phyloP scores from a whole-genome alignment of 495 filamentous ascomycete species.

The Jackrogersella minutella region DNA sequence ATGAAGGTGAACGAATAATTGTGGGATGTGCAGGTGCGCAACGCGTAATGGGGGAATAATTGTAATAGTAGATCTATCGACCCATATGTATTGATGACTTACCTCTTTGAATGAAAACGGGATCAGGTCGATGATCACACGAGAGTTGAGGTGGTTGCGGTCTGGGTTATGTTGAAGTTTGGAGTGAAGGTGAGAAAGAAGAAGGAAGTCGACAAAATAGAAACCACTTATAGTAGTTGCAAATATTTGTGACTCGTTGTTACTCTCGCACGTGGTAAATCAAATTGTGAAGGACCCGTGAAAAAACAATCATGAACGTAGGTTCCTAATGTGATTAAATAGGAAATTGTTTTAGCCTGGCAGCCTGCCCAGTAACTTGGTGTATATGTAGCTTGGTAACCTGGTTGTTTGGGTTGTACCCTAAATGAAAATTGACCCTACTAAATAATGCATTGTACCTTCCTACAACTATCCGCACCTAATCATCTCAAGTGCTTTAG shows the following conservation, averaged over 20 bases:
- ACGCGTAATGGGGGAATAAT: not conserved
- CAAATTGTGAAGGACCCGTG: not conserved
- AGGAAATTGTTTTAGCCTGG: constrained; percentile 4
- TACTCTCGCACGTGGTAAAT: constrained; percentile 17
- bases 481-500: not conserved
- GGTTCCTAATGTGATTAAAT: constrained; percentile 24
- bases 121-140: not conserved
- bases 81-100: not conserved
- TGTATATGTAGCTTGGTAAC: too few relatives aligned
- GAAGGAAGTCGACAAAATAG: not conserved
- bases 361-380: too few relatives aligned
- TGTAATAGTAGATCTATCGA: not conserved
- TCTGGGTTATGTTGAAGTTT: not conserved
- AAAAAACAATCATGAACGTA: constrained; percentile 14
- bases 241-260: not conserved
- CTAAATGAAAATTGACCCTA: constrained; percentile 1
- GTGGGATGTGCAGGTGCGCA: not conserved
- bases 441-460: not conserved
- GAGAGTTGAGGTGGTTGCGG: not conserved
- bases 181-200: constrained; percentile 6
- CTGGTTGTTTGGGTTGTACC: constrained; percentile 20
- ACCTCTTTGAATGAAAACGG: not conserved
- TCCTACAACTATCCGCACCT: not conserved
- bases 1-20: not conserved
- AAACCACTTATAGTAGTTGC: constrained; percentile 2